Conservation (phyloP, 805 yeast species). For the Ogataea nonfermentans region DNA sequence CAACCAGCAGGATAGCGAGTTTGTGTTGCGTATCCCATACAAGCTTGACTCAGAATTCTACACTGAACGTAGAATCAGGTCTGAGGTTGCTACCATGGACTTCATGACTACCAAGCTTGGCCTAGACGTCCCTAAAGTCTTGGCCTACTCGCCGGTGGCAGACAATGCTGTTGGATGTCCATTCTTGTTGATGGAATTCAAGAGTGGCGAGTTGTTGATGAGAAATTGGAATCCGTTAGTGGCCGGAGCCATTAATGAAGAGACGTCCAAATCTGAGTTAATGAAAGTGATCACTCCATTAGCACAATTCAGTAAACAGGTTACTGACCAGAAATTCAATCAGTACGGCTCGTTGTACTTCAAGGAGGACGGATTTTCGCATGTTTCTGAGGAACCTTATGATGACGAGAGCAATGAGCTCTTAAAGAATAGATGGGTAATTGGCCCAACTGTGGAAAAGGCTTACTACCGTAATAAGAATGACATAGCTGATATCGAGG, state of each 20-base stretch:
- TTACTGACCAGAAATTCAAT: constrained; percentile 53
- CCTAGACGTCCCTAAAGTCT: constrained; percentile 69
- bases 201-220: constrained; percentile 83
- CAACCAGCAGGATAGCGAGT: constrained; percentile 38
- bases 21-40: constrained; percentile 85
- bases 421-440: constrained; percentile 71
- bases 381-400: constrained; percentile 38
- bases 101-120: constrained; percentile 65
- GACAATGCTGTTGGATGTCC: constrained; percentile 69
- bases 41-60: constrained; percentile 64
- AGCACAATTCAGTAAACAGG: constrained; percentile 44
- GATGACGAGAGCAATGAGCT: constrained; percentile 58
- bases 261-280: constrained; percentile 47
- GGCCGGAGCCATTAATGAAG: constrained; percentile 51
- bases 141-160: constrained; percentile 60
- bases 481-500: constrained; percentile 46
- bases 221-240: constrained; percentile 85
- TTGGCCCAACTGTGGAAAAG: constrained; percentile 87
- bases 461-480: constrained; percentile 72
- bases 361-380: constrained; percentile 55
- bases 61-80: constrained; percentile 65
- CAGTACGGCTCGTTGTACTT: constrained; percentile 83
- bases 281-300: constrained; percentile 68
- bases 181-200: constrained; percentile 75
- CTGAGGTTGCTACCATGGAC: constrained; percentile 94